Conservation (phyloP, 2,329 filamentous ascomycete species). For the Cladosporium sp. region DNA sequence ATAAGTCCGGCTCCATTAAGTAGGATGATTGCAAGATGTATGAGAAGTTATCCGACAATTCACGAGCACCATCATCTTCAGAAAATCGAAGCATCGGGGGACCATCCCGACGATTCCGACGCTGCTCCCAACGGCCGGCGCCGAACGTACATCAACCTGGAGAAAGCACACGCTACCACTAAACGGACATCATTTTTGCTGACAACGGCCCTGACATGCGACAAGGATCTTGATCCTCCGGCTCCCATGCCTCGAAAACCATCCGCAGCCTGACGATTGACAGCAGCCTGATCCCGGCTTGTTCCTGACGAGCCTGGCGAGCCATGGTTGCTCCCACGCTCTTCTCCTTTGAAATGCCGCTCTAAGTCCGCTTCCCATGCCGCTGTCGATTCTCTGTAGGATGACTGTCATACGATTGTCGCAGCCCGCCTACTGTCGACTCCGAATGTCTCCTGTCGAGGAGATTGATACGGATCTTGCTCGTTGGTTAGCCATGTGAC, state of each 20-base stretch:
- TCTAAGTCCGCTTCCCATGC: slow-evolving; percentile 6
- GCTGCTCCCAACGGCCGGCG: slow-evolving; percentile 2
- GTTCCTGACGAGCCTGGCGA: slow-evolving; percentile 9
- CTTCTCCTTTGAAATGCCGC: slow-evolving; percentile 1
- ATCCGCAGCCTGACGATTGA: neutral
- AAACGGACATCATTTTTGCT: neutral
- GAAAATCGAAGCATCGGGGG: neutral
- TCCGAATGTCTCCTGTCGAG: slow-evolving; percentile 9
- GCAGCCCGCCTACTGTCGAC: slow-evolving; percentile 17
- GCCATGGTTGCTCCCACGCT: neutral
- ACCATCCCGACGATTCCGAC: neutral
- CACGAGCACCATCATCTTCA: neutral
- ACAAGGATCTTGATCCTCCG: neutral
- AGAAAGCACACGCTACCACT: neutral
- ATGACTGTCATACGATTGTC: slow-evolving; percentile 10
- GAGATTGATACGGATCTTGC: slow-evolving; percentile 2
- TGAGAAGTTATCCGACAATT: neutral
- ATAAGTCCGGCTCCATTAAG: no score
- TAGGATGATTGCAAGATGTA: neutral
- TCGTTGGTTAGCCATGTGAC: slow-evolving; percentile 6
- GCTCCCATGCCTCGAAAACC: neutral
- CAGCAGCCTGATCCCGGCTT: slow-evolving; percentile 3
- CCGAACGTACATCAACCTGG: slow-evolving; percentile 10
- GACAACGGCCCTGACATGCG: neutral
- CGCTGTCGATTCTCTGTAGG: neutral